Evolutionary conservation across 192 early-diverging fungal genomes (phyloP).

Genomic region (Backusella westeae): DNA sequence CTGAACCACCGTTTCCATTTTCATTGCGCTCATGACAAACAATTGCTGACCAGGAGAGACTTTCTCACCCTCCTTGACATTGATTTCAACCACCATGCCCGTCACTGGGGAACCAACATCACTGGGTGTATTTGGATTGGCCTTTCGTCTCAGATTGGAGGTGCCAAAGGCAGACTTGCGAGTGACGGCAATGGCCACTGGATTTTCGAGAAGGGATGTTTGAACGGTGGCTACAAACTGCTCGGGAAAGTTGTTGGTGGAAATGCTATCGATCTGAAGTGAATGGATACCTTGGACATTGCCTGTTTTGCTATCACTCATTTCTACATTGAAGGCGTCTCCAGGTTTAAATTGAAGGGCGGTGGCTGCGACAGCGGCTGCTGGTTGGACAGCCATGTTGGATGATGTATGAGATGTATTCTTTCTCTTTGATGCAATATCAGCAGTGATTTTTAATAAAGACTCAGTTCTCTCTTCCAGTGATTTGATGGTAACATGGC

Average conservation of each 20-base stretch:
- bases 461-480: constrained; percentile 48
- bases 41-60: constrained; percentile 29
- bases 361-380: neutral
- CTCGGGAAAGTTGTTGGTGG: constrained; percentile 28
- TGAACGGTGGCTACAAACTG: constrained; percentile 13
- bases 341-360: constrained; percentile 35
- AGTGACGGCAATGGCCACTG: constrained; percentile 16
- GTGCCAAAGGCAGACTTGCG: constrained; percentile 15
- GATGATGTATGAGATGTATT: neutral
- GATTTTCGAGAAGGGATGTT: neutral
- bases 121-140: neutral
- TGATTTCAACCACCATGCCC: constrained; percentile 31
- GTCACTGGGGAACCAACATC: constrained; percentile 30
- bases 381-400: neutral
- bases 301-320: neutral
- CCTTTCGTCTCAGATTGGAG: constrained; percentile 21
- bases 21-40: constrained; percentile 37
- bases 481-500: constrained; percentile 82
- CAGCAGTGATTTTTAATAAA: neutral
- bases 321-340: constrained; percentile 24
- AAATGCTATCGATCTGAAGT: constrained; percentile 22
- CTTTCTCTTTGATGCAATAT: neutral
- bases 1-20: constrained; percentile 39
- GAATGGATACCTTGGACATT: neutral
- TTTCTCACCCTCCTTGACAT: constrained; percentile 21